Conservation (phyloP, 352 stramenopile species). For the Phytophthora podocarpi region DNA sequence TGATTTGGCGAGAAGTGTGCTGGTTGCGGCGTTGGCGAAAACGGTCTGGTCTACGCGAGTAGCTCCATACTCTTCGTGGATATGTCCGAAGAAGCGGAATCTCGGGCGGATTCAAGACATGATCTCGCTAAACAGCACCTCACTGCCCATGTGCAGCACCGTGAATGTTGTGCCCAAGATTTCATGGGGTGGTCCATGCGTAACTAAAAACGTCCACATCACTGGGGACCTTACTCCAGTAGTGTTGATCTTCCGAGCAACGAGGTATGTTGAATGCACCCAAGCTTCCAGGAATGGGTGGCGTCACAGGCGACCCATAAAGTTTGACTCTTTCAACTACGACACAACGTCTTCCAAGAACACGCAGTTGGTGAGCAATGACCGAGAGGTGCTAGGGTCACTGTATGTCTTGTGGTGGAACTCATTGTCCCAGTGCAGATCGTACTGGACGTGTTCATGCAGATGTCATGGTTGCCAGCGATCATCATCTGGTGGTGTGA, state of each 20-base stretch:
- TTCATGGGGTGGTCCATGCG: conserved; percentile 88
- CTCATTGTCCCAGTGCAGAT: conserved; percentile 58
- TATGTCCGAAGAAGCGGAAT: conserved; percentile 93
- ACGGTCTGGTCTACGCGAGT: conserved; percentile 76
- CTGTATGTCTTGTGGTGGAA: conserved; percentile 69
- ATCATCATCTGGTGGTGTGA: conserved; percentile 82
- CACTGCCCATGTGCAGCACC: conserved; percentile 75
- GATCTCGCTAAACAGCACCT: conserved; percentile 79
- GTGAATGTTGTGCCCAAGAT: conserved; percentile 79
- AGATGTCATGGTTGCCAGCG: conserved; percentile 86
- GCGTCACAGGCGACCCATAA: conserved; percentile 80
- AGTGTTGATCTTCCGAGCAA: conserved; percentile 63
- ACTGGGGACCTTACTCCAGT: conserved; percentile 69
- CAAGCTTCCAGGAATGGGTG: conserved; percentile 59
- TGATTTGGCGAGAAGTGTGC: conserved; percentile 60
- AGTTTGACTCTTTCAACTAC: conserved; percentile 78
- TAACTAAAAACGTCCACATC: conserved; percentile 90
- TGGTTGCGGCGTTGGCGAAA: conserved; percentile 91
- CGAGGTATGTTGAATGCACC: conserved; percentile 79
- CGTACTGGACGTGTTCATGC: conserved; percentile 77
- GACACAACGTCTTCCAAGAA: conserved; percentile 78
- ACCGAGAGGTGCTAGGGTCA: conserved; percentile 52
- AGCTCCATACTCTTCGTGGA: conserved; percentile 90
- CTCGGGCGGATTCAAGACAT: conserved; percentile 77
- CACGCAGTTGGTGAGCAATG: conserved; percentile 69